Evolutionary conservation across 2,329 filamentous ascomycete genomes (phyloP), one percentile per base, ranked within the genome.

Genomic region (Aspergillus japonicus): DNA sequence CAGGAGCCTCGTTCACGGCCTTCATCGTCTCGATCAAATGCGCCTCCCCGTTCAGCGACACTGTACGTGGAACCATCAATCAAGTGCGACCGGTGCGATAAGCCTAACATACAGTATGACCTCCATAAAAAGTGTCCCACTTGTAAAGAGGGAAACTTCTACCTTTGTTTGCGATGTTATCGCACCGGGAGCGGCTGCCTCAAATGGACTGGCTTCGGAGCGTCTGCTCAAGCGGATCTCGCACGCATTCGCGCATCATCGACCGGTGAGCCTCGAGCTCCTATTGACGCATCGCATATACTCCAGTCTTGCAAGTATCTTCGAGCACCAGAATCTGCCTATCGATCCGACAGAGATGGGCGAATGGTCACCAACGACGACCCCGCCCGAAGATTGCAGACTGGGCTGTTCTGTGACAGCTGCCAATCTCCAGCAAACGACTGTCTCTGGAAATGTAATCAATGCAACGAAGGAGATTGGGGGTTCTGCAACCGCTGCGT

Each of bases 391-490:
- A 82, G 91, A 24, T 77, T 95, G 0, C 87, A 95, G 74, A 87
- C 85, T 55, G 94, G 94, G 21, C 87, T 91, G 5, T 97, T 97
- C 74, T 98, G 94, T 72, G 86, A 89, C 42, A 83, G 84, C 51
- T 97, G 94, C 72, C 80, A 83, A 19, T 80, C 84, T 0, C 90
- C 87, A 80, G 84, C 91, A 0, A 93, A 96, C 68, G 85, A 89
- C 54, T 95, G 91, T 75, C 96, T 91, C 75, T 98, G 93, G 94
- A 88, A 90, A 63, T 98, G 94, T 73, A 86, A 89, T 60, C 74
- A 83, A 26, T 98, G 94, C 77, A 96, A 96, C 68, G 87, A 95
- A 63, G 94, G 92, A 5, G 93, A 96, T 70, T 98, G 93, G 93
- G 94, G 94, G 0, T 97, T 91, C 72, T 98, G 94, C 77, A 92